Evolutionary conservation across 2,329 filamentous ascomycete species (phyloP).

Genomic region (Fusarium kyushuense): DNA sequence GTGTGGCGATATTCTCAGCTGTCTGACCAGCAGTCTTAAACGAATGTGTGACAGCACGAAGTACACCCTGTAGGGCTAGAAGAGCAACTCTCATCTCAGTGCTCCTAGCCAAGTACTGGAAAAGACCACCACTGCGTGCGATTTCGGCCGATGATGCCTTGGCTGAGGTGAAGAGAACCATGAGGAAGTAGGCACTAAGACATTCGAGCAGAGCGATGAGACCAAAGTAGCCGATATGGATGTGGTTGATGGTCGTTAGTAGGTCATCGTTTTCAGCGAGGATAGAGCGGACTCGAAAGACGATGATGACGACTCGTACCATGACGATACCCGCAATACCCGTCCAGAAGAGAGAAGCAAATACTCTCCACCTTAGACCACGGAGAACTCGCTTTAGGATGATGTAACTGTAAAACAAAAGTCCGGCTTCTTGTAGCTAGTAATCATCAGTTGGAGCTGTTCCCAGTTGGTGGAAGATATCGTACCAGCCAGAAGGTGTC

Average conservation of each 20-base stretch:
- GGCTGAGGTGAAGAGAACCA: constrained; percentile 52
- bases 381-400: constrained; percentile 63
- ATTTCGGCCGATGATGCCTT: constrained; percentile 37
- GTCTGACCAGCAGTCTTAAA: constrained; percentile 54
- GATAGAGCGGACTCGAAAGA: constrained; percentile 50
- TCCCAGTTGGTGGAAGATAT: rapidly evolving
- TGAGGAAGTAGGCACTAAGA: constrained; percentile 54
- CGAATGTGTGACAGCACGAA: constrained; percentile 55
- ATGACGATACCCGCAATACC: constrained; percentile 64
- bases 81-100: constrained; percentile 55
- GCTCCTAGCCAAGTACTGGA: constrained; percentile 53
- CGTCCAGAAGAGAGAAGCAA: constrained; percentile 66
- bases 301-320: constrained; percentile 59
- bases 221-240: constrained; percentile 57
- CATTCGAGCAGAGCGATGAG: constrained; percentile 55
- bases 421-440: constrained; percentile 57
- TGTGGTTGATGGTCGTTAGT: constrained; percentile 51
- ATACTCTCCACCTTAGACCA: constrained; percentile 55
- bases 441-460: background rate
- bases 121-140: constrained; percentile 51
- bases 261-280: constrained; percentile 38
- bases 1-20: constrained; percentile 52
- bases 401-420: constrained; percentile 63
- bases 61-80: constrained; percentile 53
- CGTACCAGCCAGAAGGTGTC: constrained; percentile 57